Conservation (phyloP, 2,329 filamentous ascomycete species). For the Aspergillus intermedius region DNA sequence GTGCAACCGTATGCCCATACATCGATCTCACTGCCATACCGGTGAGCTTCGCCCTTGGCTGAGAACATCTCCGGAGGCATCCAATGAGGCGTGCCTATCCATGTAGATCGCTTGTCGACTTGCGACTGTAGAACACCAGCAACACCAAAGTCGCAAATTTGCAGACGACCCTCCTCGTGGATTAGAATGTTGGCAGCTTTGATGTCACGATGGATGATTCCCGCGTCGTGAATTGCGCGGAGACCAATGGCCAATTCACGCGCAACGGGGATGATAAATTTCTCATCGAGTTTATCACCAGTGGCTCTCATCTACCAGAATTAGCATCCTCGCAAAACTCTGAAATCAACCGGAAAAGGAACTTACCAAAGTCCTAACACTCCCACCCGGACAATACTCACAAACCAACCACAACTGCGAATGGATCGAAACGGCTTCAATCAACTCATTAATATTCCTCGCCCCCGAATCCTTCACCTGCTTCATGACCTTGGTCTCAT, state of each 20-base stretch:
- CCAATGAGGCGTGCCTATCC: constrained; percentile 61
- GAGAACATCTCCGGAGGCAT: constrained; percentile 58
- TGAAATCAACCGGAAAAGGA: background rate
- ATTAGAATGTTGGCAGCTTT: constrained; percentile 61
- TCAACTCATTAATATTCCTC: constrained; percentile 58
- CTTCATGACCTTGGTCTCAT: constrained; percentile 57
- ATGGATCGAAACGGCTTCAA: constrained; percentile 58
- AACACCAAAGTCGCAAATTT: constrained; percentile 62
- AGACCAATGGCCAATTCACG: constrained; percentile 57
- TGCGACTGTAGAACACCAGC: constrained; percentile 56
- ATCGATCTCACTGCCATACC: constrained; percentile 46
- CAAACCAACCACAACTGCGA: constrained; percentile 61
- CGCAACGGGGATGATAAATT: constrained; percentile 58
- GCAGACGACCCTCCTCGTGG: constrained; percentile 55
- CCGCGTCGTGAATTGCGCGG: constrained; percentile 58
- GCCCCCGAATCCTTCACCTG: constrained; percentile 57
- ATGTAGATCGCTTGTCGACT: constrained; percentile 56
- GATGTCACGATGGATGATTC: constrained; percentile 59
- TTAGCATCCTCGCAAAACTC: background rate
- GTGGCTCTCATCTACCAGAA: constrained; percentile 35
- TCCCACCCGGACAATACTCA: constrained; percentile 61
- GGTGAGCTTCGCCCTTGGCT: constrained; percentile 31
- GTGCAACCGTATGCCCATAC: constrained; percentile 48
- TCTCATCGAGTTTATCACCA: constrained; percentile 49
- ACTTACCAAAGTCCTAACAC: constrained; percentile 57